A percentile compares a stretch with the other conserved stretches of the same genome.
These are phyloP conservation scores for Angophora floribunda DNA, from an alignment of 345 rosid species.

Conservation along the genomic window DNA sequence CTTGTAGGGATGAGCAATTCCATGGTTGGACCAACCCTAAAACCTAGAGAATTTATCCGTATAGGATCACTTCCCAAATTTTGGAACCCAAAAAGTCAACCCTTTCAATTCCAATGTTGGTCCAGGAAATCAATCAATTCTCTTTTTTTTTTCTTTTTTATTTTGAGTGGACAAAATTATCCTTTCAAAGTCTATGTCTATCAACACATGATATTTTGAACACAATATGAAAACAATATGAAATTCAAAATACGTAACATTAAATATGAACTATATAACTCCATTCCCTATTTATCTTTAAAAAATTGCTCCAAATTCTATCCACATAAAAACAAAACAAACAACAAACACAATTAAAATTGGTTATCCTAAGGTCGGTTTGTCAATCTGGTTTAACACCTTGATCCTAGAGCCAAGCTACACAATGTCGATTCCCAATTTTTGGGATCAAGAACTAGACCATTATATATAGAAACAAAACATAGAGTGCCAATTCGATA, in stretches of 20 bases:
- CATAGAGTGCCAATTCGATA: background rate
- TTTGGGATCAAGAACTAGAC: background rate
- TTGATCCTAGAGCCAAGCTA: fast-evolving
- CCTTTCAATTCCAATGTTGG: background rate
- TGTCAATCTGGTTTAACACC: fast-evolving
- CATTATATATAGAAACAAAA: too few relatives aligned
- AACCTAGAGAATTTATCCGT: too few relatives aligned
- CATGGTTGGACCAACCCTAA: too few relatives aligned
- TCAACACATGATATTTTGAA: too few relatives aligned
- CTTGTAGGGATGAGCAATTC: fast-evolving
- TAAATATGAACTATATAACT: too few relatives aligned
- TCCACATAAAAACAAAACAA: background rate
- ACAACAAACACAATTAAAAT: too few relatives aligned
- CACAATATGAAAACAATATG: too few relatives aligned
- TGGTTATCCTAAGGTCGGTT: background rate
- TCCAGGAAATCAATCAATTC: fast-evolving
- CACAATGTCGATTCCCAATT: background rate
- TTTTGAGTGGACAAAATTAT: too few relatives aligned
- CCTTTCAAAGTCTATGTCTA: too few relatives aligned
- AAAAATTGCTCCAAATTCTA: too few relatives aligned
- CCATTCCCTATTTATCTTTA: background rate
- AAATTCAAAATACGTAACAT: fast-evolving
- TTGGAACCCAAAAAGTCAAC: too few relatives aligned
- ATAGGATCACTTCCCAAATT: fast-evolving
- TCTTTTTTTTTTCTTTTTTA: too few relatives aligned